These are phyloP conservation scores for Plasmodium coatneyi DNA, from an alignment of 169 alveolate species.

Conservation along the genomic window DNA sequence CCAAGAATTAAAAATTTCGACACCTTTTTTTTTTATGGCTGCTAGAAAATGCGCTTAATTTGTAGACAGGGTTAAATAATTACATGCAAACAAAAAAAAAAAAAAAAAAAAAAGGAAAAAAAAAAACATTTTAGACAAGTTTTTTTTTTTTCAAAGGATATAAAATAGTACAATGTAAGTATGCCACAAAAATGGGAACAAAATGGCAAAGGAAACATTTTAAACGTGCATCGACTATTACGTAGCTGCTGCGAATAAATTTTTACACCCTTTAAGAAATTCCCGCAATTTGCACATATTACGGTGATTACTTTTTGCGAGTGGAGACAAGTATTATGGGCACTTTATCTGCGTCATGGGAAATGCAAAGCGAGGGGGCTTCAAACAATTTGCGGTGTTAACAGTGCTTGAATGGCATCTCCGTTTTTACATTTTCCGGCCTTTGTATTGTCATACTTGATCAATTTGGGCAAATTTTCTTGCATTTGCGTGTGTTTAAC, in stretches of 20 bases:
- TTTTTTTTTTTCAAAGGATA: background rate
- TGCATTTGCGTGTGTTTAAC: background rate
- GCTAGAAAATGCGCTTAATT: background rate
- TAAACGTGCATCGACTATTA: background rate
- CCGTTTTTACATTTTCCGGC: background rate
- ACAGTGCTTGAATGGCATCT: background rate
- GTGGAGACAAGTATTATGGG: background rate
- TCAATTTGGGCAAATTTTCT: background rate
- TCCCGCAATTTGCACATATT: background rate
- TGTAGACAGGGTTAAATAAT: background rate
- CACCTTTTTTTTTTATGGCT: background rate
- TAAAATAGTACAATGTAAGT: background rate
- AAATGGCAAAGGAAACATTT: background rate
- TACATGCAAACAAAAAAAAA: constrained; percentile 8
- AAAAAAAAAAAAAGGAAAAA: constrained; percentile 31
- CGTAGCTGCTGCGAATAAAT: background rate
- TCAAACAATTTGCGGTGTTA: background rate
- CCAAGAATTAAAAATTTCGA: background rate
- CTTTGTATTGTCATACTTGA: background rate
- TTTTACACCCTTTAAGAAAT: background rate
- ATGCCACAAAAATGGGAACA: background rate
- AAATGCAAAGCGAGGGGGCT: background rate
- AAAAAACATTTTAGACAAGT: constrained; percentile 35
- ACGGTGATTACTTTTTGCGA: background rate
- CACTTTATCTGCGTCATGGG: background rate